Percentiles rank a stretch among this genome's conserved stretches.
Conservation (phyloP, 805 yeast species). For the Clavispora phyllophila region DNA sequence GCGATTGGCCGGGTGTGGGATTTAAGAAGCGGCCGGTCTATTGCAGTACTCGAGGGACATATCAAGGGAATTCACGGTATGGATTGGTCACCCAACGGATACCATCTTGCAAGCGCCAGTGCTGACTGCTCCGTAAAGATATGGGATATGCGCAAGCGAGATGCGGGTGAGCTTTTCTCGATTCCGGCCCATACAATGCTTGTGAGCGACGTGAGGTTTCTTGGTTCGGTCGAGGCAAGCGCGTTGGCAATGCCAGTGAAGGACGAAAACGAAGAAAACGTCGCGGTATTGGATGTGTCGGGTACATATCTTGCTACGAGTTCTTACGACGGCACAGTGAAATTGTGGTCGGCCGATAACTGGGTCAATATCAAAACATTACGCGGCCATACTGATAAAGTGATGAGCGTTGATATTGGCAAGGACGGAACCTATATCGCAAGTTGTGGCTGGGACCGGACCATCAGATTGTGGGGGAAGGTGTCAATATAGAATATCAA, state of each 20-base stretch:
- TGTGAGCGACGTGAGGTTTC: slow-evolving; percentile 61
- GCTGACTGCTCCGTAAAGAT: slow-evolving; percentile 75
- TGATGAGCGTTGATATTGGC: slow-evolving; percentile 63
- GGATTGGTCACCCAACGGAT: slow-evolving; percentile 76
- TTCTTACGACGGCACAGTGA: slow-evolving; percentile 68
- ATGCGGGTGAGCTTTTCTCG: slow-evolving; percentile 32
- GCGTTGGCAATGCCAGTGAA: slow-evolving; percentile 18
- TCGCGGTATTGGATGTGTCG: slow-evolving; percentile 21
- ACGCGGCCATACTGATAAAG: slow-evolving; percentile 56
- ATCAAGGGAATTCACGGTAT: slow-evolving; percentile 62
- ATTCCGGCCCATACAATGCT: slow-evolving; percentile 74
- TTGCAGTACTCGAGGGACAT: slow-evolving; percentile 62
- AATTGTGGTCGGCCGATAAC: slow-evolving; percentile 58
- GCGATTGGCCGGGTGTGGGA: slow-evolving; percentile 79
- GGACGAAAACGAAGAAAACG: slow-evolving; percentile 27
- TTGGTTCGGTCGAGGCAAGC: slow-evolving; percentile 16
- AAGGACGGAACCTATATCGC: slow-evolving; percentile 40
- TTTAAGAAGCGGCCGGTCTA: slow-evolving; percentile 65
- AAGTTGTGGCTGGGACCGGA: slow-evolving; percentile 81
- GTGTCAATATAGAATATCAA: background rate
- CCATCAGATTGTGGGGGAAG: slow-evolving; percentile 57
- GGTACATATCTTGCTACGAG: slow-evolving; percentile 54
- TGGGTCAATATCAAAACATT: slow-evolving; percentile 58
- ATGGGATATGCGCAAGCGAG: slow-evolving; percentile 70
- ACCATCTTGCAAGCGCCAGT: slow-evolving; percentile 74